Conservation (phyloP, 225 moss, liverwort and hornwort genomes). For the Pseudoscleropodium purum region DNA sequence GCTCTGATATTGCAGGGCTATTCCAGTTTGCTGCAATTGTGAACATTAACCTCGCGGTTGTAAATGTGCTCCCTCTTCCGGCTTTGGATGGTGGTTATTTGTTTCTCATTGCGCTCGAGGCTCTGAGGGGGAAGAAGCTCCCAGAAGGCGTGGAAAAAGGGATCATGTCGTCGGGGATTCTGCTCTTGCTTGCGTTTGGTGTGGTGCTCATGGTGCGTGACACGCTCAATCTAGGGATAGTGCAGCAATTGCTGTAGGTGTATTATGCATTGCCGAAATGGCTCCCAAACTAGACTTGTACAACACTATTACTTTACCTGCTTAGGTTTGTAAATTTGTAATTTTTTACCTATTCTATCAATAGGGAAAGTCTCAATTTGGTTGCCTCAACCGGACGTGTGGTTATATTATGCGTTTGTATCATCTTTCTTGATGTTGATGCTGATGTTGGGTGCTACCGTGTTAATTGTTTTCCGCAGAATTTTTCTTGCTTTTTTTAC, state of each 20-base stretch:
- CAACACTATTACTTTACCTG: background rate
- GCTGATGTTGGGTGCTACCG: background rate
- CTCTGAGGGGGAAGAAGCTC: constrained; percentile 82
- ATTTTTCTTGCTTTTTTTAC: background rate
- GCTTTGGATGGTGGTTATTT: constrained; percentile 91
- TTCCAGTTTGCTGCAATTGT: constrained; percentile 93
- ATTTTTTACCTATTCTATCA: background rate
- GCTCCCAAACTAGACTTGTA: constrained; percentile 10
- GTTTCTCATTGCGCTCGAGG: constrained; percentile 72
- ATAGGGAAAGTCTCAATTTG: background rate
- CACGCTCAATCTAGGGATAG: constrained; percentile 80
- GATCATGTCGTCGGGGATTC: constrained; percentile 86
- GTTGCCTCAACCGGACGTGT: background rate
- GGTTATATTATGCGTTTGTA: background rate
- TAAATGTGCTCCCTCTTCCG: constrained; percentile 77
- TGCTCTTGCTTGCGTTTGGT: constrained; percentile 75
- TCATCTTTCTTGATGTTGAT: background rate
- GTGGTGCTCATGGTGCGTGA: constrained; percentile 96
- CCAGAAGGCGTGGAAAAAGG: constrained; percentile 85
- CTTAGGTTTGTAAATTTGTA: constrained; percentile 19
- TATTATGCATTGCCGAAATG: background rate
- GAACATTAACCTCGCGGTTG: constrained; percentile 85
- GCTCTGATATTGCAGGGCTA: constrained; percentile 71
- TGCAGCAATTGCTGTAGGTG: constrained; percentile 86
- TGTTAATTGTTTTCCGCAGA: background rate